A percentile compares a stretch with the other conserved stretches of the same genome.
Evolutionary conservation across 129 eudicot species (phyloP).

Genomic region (Flaveria trinervia): DNA sequence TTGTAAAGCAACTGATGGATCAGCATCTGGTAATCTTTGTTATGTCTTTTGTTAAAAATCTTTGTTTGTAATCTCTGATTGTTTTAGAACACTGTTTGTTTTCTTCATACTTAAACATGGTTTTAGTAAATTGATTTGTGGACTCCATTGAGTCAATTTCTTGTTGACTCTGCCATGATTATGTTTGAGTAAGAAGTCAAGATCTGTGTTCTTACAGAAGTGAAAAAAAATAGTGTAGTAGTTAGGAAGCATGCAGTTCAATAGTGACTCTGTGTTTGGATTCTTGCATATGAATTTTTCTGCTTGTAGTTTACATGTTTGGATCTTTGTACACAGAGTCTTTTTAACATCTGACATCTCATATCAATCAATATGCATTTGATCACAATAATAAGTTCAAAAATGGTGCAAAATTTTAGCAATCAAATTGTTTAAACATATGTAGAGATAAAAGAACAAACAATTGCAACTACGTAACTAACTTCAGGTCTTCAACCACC

Average conservation of each 20-base stretch:
- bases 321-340: slow-evolving; percentile 32
- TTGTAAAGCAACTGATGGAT: slow-evolving; percentile 33
- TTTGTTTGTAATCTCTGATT: slow-evolving; percentile 35
- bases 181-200: slow-evolving; percentile 3
- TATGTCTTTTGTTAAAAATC: slow-evolving; percentile 26
- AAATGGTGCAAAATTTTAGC: not conserved
- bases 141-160: not conserved
- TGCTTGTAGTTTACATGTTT: slow-evolving; percentile 22
- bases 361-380: not conserved
- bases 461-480: not conserved
- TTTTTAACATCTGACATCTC: not conserved
- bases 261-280: slow-evolving; percentile 31
- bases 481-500: not conserved
- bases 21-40: slow-evolving; percentile 27
- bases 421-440: not conserved
- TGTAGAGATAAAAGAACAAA: slow-evolving; percentile 10
- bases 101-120: slow-evolving; percentile 35
- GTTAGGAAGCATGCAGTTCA: slow-evolving; percentile 30
- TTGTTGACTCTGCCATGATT: not conserved
- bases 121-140: slow-evolving; percentile 28
- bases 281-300: slow-evolving; percentile 40
- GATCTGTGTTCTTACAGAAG: not conserved
- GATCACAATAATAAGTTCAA: no score
- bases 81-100: slow-evolving; percentile 38
- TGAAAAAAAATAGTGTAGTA: slow-evolving; percentile 14